Base-by-base conservation (phyloP, 257 asterid species). In the Solanum lignicaule region DNA sequence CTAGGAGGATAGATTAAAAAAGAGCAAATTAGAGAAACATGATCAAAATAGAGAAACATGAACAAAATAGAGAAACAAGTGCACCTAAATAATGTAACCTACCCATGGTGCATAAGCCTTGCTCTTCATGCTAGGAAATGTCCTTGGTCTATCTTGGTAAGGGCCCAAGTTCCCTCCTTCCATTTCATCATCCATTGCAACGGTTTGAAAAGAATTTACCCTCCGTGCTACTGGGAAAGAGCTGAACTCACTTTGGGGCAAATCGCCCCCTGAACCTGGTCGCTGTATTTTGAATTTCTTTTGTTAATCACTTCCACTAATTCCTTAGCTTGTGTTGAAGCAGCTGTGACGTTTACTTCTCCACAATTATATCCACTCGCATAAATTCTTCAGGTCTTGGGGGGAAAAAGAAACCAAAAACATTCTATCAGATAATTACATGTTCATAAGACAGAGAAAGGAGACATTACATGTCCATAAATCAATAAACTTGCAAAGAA, bases 41-140 rank as follows among this genome's bases (percentile, higher is more conserved):
- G 31, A 21, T 10, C 20, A 23, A 75, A 75, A n/a, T 31, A 62
- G 32, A 15, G 60, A 76, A 38, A 76, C 83, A 38, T 23, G 58
- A 38, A 20, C 33, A 38, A 75, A 75, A 31, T 25, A 62, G 18
- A 15, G 69, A 76, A 60, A 6, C 86, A 83, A 46, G 75, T 75
- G 48, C 36, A 87, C 41, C 88, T 55, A 62, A 84, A 78, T 79
- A 75, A 88, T 55, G 71, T 81, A 32, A 84, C 98, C 90, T 87
- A 97, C 99, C 98, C 94, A 87, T 62, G 99, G 99, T 58, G 93
- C 91, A 89, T 95, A 91, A 76, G 99, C 93, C 90, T 93, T 97
- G 88, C 87, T 90, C 62, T 98, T 97, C 99, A 96, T 96, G 92
- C 93, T 92, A 71, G 98, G 99, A 87, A 97, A 97, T 55, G 93